Evolutionary conservation across 768 basidiomycete species (phyloP), one percentile per base, ranked within the genome.

Genomic region (Royoungia palumana): DNA sequence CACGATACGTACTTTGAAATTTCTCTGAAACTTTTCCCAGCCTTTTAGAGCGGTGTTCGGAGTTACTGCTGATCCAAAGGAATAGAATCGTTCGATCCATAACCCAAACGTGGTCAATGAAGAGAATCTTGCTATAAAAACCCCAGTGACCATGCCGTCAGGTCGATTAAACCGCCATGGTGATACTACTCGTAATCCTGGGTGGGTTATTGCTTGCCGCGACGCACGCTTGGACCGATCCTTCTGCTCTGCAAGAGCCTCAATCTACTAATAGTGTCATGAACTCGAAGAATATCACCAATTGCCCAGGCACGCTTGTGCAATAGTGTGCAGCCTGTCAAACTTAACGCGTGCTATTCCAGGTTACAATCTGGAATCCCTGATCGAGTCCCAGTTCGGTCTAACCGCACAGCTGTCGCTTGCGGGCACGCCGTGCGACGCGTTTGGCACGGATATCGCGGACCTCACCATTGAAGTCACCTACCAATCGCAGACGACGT

Each of bases 401-500:
- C 67, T 88, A 22, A 75, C 70, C 0, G 85, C 83, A 22, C 69
- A 72, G 16, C 68, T 88, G 5, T 65, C 61, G 30, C 70, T 88
- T 7, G 74, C 77, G 1, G 83, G 83, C 2, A 34, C 66, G 14
- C 72, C 78, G 9, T 89, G 87, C 60, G 73, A 87, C 53, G 81
- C 79, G 4, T 88, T 85, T 56, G 85, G 85, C 4, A 66, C 56
- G 1, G 86, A 88, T 55, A 68, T 86, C 27, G 39, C 63, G 0
- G 65, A 80, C 50, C 74, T 89, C 19, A 82, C 77, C n/a, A 70
- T 89, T 17, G 68, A 83, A 58, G 82, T 87, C 7, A 79, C 76
- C 12, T 87, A 87, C 57, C 84, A 87, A 63, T 77, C 75, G 17
- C 65, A 65, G 45, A 72, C 76, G 37, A 72, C 75, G 79, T 80